These are phyloP conservation scores for Ogataea dorogensis DNA, from an alignment of 805 yeast species.

Conservation along the genomic window DNA sequence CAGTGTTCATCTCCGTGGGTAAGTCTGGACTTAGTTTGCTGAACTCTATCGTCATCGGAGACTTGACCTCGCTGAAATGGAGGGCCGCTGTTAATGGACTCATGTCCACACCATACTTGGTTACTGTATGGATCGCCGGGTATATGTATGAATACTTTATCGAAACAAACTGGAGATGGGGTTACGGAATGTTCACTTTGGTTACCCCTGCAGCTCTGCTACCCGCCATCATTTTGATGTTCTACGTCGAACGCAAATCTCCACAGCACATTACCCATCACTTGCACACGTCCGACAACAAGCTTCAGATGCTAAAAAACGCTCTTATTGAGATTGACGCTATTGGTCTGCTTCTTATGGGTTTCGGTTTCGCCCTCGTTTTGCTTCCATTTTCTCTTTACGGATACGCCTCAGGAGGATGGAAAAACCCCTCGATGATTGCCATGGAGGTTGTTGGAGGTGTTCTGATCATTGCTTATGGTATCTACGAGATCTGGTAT, in stretches of 20 bases:
- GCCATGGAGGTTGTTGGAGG: slow-evolving; percentile 43
- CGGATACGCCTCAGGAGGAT: slow-evolving; percentile 31
- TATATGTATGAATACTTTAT: slow-evolving; percentile 34
- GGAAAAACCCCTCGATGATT: slow-evolving; percentile 40
- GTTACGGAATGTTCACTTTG: slow-evolving; percentile 48
- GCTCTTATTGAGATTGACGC: slow-evolving; percentile 38
- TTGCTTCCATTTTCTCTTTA: slow-evolving; percentile 40
- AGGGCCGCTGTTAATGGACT: slow-evolving; percentile 24
- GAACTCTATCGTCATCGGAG: slow-evolving; percentile 25
- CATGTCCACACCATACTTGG: slow-evolving; percentile 38
- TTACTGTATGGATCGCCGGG: slow-evolving; percentile 44
- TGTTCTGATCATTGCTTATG: slow-evolving; percentile 31
- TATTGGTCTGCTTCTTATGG: slow-evolving; percentile 34
- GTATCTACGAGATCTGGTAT: slow-evolving; percentile 31
- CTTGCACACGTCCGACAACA: no score
- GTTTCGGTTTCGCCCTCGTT: slow-evolving; percentile 44
- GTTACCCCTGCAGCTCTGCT: slow-evolving; percentile 38
- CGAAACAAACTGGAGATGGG: slow-evolving; percentile 46
- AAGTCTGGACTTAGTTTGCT: slow-evolving; percentile 23
- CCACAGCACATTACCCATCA: no score
- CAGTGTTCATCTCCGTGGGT: slow-evolving; percentile 24
- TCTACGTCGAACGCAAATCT: slow-evolving; percentile 32
- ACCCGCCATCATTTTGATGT: slow-evolving; percentile 37
- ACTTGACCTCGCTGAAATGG: slow-evolving; percentile 29
- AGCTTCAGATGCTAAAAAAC: background rate